Evolutionary conservation across 192 early-diverging fungal species (phyloP), one percentile per base, ranked within the genome.

Genomic region (Radiomyces spectabilis): DNA sequence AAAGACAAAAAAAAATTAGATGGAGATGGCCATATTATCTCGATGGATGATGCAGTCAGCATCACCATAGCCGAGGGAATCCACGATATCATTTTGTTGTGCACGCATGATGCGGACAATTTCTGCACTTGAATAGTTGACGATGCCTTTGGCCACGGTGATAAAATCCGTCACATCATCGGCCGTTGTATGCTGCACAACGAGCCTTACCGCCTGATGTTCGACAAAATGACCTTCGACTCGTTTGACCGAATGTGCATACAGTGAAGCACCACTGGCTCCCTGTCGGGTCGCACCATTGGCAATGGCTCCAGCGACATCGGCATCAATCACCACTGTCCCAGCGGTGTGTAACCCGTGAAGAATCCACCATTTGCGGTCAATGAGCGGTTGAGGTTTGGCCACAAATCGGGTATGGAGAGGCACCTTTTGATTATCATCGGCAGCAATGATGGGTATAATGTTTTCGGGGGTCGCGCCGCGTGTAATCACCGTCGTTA

Each of bases 301-400:
- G n/a, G 69, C 68, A 15, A 85, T 85, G 2, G 88, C 89, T 1
- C 92, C 91, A 5, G 71, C 81, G 5, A 93, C 90, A 1, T 88
- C 88, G 9, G 76, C 79, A 51, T 97, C 92, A 13, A 98, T 65
- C 49, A 73, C 83, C 31, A 98, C 62, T 3, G 83, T 86, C 31
- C 96, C 96, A 0, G 80, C 80, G 5, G 88, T 78, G 57, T 92
- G 88, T 50, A 98, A 74, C 24, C 93, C 91, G 63, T 97, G 89
- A 62, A 94, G 65, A 65, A 98, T 95, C 96, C 96, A 98, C 96
- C 96, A 98, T 60, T 95, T 94, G 38, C 89, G 82, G 71, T 96
- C 92, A 22, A 90, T 75, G 74, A 95, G 81, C 4, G 91, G 89
- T 43, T 87, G 84, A 31, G 80, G 63, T 43, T 87, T 91, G 5